Evolutionary conservation across 1,139 yeast genomes (phyloP), one percentile per base, ranked within the genome.

Genomic region (Candida sp.): DNA sequence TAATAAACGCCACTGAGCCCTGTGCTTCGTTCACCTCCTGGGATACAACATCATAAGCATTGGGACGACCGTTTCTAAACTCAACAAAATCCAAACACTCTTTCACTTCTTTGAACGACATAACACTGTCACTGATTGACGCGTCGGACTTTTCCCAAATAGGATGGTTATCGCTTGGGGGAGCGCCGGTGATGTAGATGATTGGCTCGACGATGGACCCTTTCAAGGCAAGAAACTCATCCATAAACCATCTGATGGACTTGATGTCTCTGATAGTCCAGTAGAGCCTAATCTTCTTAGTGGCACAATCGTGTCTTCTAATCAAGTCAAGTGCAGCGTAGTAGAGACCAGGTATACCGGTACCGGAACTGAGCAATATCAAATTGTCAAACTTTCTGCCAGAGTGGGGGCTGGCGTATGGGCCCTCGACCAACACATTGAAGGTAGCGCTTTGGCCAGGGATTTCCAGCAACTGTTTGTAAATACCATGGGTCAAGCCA

Each of bases 261-360:
- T 65, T 59, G 54, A 74, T 73, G 53, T 78, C 73, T 60, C 82
- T 75, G 28, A 82, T 71, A 25, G 72, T 69, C 84, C 86, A 80
- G 61, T 77, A 71, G 28, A 83, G 63, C 62, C 78, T 75, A 43
- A 75, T 63, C 48, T 54, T 52, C 41, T 63, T 49, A 2, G 52
- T 40, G 4, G 47, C 34, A 23, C 42, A 37, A 22, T 42, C 30
- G 17, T 45, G 43, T 27, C 41, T 49, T 39, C 49, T 53, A 22
- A 61, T 51, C 46, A 68, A 55, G 30, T 63, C 59, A 25, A 63
- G 52, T 8, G 73, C 74, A 51, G 74, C 73, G 35, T 68, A 68
- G 49, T 67, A 69, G 27, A 74, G 65, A 11, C 73, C 70, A 1
- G 72, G 69, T 9, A 67, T 61, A 12, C 73, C 73, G 46, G 63